A percentile compares a stretch with the other conserved stretches of the same genome.
These are phyloP conservation scores for Didymella keratinophila DNA, from an alignment of 2,329 filamentous ascomycete species.

Conservation along the genomic window DNA sequence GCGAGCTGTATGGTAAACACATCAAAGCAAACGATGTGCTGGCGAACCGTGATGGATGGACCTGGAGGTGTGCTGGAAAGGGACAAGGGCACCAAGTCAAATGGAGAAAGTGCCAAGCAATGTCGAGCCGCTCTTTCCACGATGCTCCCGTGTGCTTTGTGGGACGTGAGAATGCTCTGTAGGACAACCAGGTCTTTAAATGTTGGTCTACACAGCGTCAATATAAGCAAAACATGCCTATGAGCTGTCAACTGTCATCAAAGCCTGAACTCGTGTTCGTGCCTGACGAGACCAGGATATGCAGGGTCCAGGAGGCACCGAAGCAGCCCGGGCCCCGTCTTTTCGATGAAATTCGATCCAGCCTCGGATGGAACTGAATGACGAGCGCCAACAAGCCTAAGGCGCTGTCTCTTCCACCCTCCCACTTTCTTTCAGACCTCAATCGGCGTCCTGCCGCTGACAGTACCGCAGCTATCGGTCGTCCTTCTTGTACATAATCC, in stretches of 20 bases:
- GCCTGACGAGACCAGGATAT: conserved; percentile 9
- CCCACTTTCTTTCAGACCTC: conserved; percentile 12
- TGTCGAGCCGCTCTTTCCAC: conserved; percentile 14
- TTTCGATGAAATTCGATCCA: conserved; percentile 6
- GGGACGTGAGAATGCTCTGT: background rate
- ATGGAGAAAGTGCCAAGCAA: conserved; percentile 17
- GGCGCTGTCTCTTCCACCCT: conserved; percentile 18
- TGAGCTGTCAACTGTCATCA: conserved; percentile 6
- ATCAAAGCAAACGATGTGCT: conserved; percentile 6
- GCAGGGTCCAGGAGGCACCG: conserved; percentile 17
- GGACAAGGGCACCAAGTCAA: conserved; percentile 18
- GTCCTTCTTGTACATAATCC: conserved; percentile 12
- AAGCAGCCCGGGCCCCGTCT: conserved; percentile 4
- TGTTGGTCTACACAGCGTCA: no score
- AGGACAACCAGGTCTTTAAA: background rate
- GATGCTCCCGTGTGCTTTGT: conserved; percentile 1
- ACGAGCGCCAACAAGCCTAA: conserved; percentile 19
- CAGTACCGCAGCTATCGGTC: conserved; percentile 6
- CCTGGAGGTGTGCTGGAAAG: conserved; percentile 3
- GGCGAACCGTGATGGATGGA: conserved; percentile 14
- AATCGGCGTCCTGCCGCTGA: conserved; percentile 10
- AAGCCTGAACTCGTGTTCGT: conserved; percentile 17
- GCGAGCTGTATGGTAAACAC: background rate
- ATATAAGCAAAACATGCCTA: background rate
- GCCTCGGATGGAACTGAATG: conserved; percentile 21